Evolutionary conservation across 352 stramenopile species (phyloP).

Genomic region (Pythium pyrilobum): DNA sequence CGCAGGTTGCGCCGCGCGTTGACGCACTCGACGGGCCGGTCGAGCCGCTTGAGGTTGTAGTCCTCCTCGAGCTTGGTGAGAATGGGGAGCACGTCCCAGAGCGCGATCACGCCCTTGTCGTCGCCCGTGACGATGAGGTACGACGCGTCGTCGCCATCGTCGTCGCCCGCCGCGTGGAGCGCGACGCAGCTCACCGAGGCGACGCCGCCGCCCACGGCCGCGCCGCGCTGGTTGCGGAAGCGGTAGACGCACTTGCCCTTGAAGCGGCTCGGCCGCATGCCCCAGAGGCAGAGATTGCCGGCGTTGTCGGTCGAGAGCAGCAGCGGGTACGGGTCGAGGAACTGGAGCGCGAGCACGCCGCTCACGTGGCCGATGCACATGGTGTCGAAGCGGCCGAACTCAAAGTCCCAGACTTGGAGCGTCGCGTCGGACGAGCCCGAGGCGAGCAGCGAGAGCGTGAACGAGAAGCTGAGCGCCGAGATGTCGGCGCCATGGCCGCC

Average conservation of each 20-base stretch:
- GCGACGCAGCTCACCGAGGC: constrained; percentile 46
- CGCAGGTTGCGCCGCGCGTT: constrained; percentile 74
- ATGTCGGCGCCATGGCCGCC: constrained; percentile 78
- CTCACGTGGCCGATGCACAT: constrained; percentile 72
- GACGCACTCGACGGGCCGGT: constrained; percentile 54
- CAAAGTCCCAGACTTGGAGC: constrained; percentile 85
- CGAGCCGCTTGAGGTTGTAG: constrained; percentile 36
- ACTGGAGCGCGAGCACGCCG: constrained; percentile 55
- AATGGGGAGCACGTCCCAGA: constrained; percentile 70
- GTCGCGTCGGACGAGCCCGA: constrained; percentile 63
- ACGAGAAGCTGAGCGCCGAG: constrained; percentile 68
- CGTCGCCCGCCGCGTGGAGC: constrained; percentile 25
- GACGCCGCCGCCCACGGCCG: constrained; percentile 24
- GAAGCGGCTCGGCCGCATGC: constrained; percentile 49
- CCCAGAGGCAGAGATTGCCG: constrained; percentile 77
- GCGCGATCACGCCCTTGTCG: constrained; percentile 66
- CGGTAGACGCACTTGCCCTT: constrained; percentile 75
- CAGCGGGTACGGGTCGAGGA: constrained; percentile 70
- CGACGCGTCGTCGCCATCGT: constrained; percentile 19
- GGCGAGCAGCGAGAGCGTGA: constrained; percentile 68
- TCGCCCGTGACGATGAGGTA: constrained; percentile 67
- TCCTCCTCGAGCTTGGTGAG: constrained; percentile 47
- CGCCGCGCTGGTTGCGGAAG: constrained; percentile 52
- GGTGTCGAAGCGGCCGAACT: constrained; percentile 77
- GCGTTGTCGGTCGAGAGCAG: constrained; percentile 62